phyloP scores from a whole-genome alignment of 1,139 yeast genomes.

The Candida smagusa region DNA sequence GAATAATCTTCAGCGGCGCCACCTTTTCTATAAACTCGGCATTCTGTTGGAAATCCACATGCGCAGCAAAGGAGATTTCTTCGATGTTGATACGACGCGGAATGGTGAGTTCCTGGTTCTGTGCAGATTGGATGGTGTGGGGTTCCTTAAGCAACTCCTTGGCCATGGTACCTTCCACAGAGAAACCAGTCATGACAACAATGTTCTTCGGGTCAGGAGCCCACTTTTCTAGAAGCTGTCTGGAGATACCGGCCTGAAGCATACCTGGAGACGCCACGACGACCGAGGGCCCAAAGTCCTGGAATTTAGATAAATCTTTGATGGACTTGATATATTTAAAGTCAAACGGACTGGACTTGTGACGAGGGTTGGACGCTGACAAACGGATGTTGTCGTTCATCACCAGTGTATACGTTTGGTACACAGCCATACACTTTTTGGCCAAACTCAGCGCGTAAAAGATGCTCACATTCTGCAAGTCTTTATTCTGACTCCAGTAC shows the following conservation, averaged over 20 bases:
- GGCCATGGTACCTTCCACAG: slow-evolving; percentile 98
- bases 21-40: slow-evolving; percentile 86
- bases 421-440: slow-evolving; percentile 94
- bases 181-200: slow-evolving; percentile 89
- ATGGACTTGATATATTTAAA: slow-evolving; percentile 83
- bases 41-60: slow-evolving; percentile 93
- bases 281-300: slow-evolving; percentile 94
- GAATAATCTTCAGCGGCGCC: slow-evolving; percentile 75
- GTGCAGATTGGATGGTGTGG: slow-evolving; percentile 73
- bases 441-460: slow-evolving; percentile 94
- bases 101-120: slow-evolving; percentile 75
- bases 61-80: slow-evolving; percentile 97
- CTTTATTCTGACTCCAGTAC: slow-evolving; percentile 85
- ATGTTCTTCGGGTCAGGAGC: slow-evolving; percentile 94
- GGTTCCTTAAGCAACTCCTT: slow-evolving; percentile 87
- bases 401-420: slow-evolving; percentile 93
- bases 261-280: slow-evolving; percentile 97
- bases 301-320: slow-evolving; percentile 76
- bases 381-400: slow-evolving; percentile 90
- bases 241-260: slow-evolving; percentile 92
- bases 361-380: slow-evolving; percentile 46
- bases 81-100: slow-evolving; percentile 90
- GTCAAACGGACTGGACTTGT: slow-evolving; percentile 72
- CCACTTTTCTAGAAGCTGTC: slow-evolving; percentile 92
- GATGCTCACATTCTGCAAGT: slow-evolving; percentile 76